Evolutionary conservation across 192 early-diverging fungal genomes (phyloP).

Genomic region (Linnemannia exigua): DNA sequence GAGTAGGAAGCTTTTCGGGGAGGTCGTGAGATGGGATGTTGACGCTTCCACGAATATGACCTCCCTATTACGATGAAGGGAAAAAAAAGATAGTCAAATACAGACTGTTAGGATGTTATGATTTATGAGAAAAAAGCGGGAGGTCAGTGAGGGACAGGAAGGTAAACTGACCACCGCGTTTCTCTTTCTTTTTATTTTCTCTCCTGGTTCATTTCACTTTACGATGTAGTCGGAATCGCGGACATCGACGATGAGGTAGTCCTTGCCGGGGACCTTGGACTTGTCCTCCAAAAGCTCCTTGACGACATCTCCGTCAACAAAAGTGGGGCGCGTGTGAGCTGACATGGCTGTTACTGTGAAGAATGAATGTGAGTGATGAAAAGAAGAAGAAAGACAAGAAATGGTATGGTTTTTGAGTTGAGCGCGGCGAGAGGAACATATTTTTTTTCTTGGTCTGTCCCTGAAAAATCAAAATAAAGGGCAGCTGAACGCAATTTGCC

Average conservation of each 20-base stretch:
- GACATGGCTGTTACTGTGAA: constrained; percentile 11
- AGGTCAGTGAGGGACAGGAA: too few relatives aligned
- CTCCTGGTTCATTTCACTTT: not conserved
- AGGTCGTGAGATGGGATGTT: constrained; percentile 83
- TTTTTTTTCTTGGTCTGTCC: not conserved
- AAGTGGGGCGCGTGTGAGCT: constrained; percentile 22
- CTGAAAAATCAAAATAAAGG: too few relatives aligned
- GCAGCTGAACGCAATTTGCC: too few relatives aligned
- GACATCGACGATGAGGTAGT: constrained; percentile 85
- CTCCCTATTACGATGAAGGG: constrained; percentile 60
- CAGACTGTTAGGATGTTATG: too few relatives aligned
- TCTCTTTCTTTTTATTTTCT: too few relatives aligned
- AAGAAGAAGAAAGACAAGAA: not conserved
- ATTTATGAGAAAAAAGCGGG: too few relatives aligned
- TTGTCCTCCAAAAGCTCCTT: constrained; percentile 69
- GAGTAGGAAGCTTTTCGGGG: constrained; percentile 51
- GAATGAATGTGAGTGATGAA: not conserved
- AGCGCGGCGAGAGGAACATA: not conserved
- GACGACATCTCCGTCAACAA: constrained; percentile 65
- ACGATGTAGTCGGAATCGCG: constrained; percentile 72
- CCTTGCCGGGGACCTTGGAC: constrained; percentile 67
- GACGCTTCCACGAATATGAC: constrained; percentile 83
- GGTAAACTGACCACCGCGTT: too few relatives aligned
- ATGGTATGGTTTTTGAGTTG: not conserved
- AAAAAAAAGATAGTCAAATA: too few relatives aligned